phyloP scores from a whole-genome alignment of 176 grass and related monocot genomes.

The Thalia dealbata region DNA sequence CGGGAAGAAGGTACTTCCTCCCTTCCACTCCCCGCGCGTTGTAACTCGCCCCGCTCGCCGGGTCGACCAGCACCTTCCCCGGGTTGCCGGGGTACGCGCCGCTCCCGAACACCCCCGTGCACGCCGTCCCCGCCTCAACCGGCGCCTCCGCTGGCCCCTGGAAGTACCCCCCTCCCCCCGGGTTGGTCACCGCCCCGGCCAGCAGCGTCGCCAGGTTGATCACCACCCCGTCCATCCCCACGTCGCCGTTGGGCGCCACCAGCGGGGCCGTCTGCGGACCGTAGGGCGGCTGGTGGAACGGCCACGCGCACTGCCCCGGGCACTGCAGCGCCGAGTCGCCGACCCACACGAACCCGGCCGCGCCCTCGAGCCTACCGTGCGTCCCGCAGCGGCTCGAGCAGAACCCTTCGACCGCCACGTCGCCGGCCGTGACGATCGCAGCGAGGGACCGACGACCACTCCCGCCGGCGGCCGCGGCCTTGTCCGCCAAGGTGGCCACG shows the following conservation, averaged over 20 bases:
- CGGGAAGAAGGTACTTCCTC: conserved; percentile 5
- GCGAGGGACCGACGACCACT: conserved; percentile 12
- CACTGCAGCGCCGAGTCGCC: conserved; percentile 32
- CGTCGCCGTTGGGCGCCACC: conserved; percentile 51
- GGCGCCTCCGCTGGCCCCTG: conserved; percentile 27
- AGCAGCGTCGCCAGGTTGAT: conserved; percentile 42
- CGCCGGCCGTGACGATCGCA: conserved; percentile 17
- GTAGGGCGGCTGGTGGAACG: conserved; percentile 51
- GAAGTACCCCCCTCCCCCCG: conserved; percentile 38
- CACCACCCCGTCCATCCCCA: conserved; percentile 42
- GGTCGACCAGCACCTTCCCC: background rate
- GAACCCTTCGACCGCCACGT: conserved; percentile 30
- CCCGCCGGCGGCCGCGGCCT: background rate
- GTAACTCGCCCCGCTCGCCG: background rate
- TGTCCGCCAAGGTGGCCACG: conserved; percentile 5
- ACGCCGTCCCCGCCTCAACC: conserved; percentile 7
- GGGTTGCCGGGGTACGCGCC: conserved; percentile 6
- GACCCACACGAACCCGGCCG: conserved; percentile 8
- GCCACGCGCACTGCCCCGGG: conserved; percentile 54
- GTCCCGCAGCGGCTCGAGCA: conserved; percentile 32
- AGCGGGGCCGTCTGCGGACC: conserved; percentile 46
- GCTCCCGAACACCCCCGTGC: conserved; percentile 9
- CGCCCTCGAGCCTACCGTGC: background rate
- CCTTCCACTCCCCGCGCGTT: background rate
- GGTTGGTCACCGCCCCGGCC: conserved; percentile 48